Conservation (phyloP, 1,139 yeast genomes). For the Magnusiomyces clavatus region DNA sequence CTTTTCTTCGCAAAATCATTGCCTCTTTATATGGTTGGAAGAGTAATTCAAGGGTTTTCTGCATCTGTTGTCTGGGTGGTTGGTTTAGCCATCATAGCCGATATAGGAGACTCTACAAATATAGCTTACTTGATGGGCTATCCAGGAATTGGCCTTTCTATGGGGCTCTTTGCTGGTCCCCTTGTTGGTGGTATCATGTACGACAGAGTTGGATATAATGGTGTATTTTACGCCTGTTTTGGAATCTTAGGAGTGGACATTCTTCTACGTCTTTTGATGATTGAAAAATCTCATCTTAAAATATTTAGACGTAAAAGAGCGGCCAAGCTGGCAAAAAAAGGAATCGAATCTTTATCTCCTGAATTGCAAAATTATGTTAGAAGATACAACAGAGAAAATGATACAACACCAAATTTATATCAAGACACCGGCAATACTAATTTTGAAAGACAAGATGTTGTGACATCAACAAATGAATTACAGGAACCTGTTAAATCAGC, state of each 20-base stretch:
- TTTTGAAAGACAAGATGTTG: background rate
- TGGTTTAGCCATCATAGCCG: constrained; percentile 33
- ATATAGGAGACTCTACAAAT: constrained; percentile 23
- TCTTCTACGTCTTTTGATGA: constrained; percentile 29
- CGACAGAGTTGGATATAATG: constrained; percentile 30
- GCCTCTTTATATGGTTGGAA: constrained; percentile 28
- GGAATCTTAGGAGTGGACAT: constrained; percentile 28
- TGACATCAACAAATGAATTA: too few relatives aligned
- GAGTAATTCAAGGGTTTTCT: constrained; percentile 31
- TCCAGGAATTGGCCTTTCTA: constrained; percentile 29
- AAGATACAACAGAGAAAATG: background rate
- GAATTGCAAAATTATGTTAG: background rate
- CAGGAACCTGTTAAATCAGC: too few relatives aligned
- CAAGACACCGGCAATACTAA: background rate
- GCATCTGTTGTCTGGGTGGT: constrained; percentile 35
- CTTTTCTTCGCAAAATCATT: constrained; percentile 25
- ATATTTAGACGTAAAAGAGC: constrained; percentile 9
- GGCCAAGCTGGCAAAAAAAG: constrained; percentile 2
- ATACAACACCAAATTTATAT: background rate
- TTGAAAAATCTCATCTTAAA: constrained; percentile 20
- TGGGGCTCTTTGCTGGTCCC: constrained; percentile 32
- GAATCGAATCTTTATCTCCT: background rate
- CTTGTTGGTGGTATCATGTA: constrained; percentile 33
- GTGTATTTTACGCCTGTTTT: constrained; percentile 31
- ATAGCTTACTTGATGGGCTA: constrained; percentile 28